phyloP scores from a whole-genome alignment of 2,329 filamentous ascomycete species.

The Phaeosphaeriaceae sp. region DNA sequence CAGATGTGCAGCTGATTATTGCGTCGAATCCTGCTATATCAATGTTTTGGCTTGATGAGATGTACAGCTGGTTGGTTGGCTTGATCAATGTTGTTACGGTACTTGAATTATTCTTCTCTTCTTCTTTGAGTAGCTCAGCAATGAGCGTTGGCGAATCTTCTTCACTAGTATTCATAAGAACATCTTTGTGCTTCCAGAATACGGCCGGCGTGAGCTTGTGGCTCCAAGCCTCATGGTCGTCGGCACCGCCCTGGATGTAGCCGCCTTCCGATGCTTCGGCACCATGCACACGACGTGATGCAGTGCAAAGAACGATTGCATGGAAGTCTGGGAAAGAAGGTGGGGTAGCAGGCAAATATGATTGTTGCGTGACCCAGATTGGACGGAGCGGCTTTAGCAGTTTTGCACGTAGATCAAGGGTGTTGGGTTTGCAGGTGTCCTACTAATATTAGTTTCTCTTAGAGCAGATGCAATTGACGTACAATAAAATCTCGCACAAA shows the following conservation, averaged over 20 bases:
- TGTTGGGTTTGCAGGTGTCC: slow-evolving; percentile 65
- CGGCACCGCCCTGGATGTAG: slow-evolving; percentile 93
- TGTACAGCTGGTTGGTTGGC: slow-evolving; percentile 50
- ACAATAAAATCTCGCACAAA: slow-evolving; percentile 61
- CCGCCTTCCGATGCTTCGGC: slow-evolving; percentile 72
- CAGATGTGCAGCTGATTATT: slow-evolving; percentile 53
- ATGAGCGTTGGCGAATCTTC: slow-evolving; percentile 65
- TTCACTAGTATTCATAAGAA: slow-evolving; percentile 69
- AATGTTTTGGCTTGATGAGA: slow-evolving; percentile 48
- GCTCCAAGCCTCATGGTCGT: slow-evolving; percentile 95
- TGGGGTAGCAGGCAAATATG: slow-evolving; percentile 55
- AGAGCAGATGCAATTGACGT: slow-evolving; percentile 10
- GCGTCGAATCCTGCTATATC: slow-evolving; percentile 48
- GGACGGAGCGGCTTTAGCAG: slow-evolving; percentile 76
- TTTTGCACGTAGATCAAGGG: slow-evolving; percentile 60
- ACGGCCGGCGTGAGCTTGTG: slow-evolving; percentile 75
- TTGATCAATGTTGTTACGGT: slow-evolving; percentile 48
- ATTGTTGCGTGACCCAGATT: slow-evolving; percentile 79
- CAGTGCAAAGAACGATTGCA: slow-evolving; percentile 83
- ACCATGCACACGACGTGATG: slow-evolving; percentile 73
- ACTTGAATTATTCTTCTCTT: slow-evolving; percentile 6
- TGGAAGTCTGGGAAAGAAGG: slow-evolving; percentile 64
- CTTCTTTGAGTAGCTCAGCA: slow-evolving; percentile 45
- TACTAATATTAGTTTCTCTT: slow-evolving; percentile 23
- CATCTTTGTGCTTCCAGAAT: slow-evolving; percentile 76